Evolutionary conservation across 75 land plant species (phyloP).

Genomic region (Larix kaempferi): DNA sequence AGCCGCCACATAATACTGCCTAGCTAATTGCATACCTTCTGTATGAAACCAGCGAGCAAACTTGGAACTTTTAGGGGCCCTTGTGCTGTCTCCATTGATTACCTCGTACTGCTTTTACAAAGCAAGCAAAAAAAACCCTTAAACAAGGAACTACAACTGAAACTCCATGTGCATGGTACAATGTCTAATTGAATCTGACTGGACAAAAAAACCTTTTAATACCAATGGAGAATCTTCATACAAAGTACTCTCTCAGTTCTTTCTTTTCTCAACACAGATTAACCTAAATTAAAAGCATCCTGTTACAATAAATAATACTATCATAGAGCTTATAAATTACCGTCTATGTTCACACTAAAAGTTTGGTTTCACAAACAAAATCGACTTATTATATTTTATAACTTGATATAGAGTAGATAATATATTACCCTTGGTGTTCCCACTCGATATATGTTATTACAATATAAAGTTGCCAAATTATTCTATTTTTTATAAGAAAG

Average conservation of each 20-base stretch:
- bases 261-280: background rate
- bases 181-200: background rate
- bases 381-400: no score
- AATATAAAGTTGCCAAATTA: background rate
- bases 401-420: no score
- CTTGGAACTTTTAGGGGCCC: conserved; percentile 52
- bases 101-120: background rate
- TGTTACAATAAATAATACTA: background rate
- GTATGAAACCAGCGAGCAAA: conserved; percentile 82
- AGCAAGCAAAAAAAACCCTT: background rate
- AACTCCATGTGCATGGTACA: background rate
- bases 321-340: background rate
- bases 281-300: background rate
- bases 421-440: no score
- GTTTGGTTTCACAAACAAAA: no score
- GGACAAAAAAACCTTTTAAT: background rate
- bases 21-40: conserved; percentile 46
- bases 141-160: background rate
- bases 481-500: background rate
- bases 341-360: background rate
- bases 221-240: background rate
- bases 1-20: background rate
- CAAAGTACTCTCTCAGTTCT: background rate
- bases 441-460: background rate
- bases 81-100: background rate